phyloP scores from a whole-genome alignment of 352 stramenopile genomes.

The Nannochloropsis limnetica region DNA sequence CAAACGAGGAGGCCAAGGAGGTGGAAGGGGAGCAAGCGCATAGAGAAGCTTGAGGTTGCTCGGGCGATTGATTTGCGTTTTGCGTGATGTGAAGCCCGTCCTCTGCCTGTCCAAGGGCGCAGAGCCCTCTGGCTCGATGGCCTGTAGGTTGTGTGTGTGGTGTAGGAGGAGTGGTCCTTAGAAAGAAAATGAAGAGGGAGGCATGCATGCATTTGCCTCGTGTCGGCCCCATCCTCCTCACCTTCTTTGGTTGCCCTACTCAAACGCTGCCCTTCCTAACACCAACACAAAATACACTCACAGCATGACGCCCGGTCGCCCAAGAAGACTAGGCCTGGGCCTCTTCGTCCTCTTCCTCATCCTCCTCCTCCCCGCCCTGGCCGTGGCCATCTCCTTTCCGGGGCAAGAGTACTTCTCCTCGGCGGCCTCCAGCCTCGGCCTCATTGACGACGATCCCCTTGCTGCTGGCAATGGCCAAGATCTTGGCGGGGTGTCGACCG shows the following conservation, averaged over 20 bases:
- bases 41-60: not conserved
- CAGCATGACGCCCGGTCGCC: not conserved
- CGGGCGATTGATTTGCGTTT: not conserved
- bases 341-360: not conserved
- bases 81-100: not conserved
- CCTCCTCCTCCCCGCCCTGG: not conserved
- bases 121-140: not conserved
- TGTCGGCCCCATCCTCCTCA: too few relatives aligned
- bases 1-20: not conserved
- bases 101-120: not conserved
- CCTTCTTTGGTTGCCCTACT: not conserved
- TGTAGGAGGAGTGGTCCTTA: not conserved
- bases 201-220: not conserved
- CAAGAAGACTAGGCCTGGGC: not conserved
- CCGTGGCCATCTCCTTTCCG: not conserved
- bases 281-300: not conserved
- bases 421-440: not conserved
- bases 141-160: not conserved
- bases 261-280: not conserved
- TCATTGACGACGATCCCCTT: not conserved
- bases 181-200: not conserved
- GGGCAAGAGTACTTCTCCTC: slow-evolving; percentile 2
- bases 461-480: not conserved
- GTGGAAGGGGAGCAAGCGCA: not conserved
- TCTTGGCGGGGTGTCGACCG: not conserved